Evolutionary conservation across 2,329 filamentous ascomycete genomes (phyloP).

Genomic region (Dothideomycetes sp.): DNA sequence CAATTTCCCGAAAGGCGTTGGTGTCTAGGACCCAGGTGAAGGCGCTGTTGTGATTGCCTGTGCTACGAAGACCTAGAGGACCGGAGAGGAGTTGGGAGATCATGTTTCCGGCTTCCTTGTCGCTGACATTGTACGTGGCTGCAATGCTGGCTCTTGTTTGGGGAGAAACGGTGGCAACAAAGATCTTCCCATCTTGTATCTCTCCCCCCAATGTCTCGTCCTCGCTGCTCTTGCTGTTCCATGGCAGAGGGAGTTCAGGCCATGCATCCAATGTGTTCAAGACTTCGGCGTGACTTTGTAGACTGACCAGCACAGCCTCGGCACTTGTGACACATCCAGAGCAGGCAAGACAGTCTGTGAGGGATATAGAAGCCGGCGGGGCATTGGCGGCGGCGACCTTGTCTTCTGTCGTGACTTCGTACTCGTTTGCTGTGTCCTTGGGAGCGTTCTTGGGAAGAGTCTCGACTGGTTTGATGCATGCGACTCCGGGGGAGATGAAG

Average conservation of each 20-base stretch:
- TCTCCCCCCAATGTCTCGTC: too few species aligned
- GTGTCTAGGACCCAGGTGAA: slow-evolving; percentile 91
- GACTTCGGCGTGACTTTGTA: slow-evolving; percentile 91
- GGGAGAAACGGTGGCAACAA: slow-evolving; percentile 85
- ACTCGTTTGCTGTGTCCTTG: slow-evolving; percentile 44
- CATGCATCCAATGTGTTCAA: slow-evolving; percentile 65
- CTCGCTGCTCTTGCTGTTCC: slow-evolving; percentile 10
- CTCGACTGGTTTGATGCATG: slow-evolving; percentile 96
- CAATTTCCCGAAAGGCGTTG: slow-evolving; percentile 69
- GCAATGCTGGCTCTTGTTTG: slow-evolving; percentile 84
- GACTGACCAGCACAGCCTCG: slow-evolving; percentile 87
- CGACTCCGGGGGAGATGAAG: slow-evolving; percentile 95
- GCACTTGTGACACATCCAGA: slow-evolving; percentile 96
- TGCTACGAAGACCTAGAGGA: slow-evolving; percentile 53
- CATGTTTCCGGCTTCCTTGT: slow-evolving; percentile 67
- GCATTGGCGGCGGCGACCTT: slow-evolving; percentile 45
- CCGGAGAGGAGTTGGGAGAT: slow-evolving; percentile 70
- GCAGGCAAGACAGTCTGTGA: slow-evolving; percentile 95
- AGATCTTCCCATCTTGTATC: slow-evolving; percentile 53
- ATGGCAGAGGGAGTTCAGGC: slow-evolving; percentile 29
- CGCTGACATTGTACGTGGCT: slow-evolving; percentile 66
- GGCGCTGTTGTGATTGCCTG: slow-evolving; percentile 60
- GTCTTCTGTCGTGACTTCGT: slow-evolving; percentile 92
- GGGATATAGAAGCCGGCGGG: slow-evolving; percentile 77
- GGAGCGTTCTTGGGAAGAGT: slow-evolving; percentile 67